These are phyloP conservation scores for Artemisia tridentata DNA, from an alignment of 129 eudicot species.

Conservation along the genomic window DNA sequence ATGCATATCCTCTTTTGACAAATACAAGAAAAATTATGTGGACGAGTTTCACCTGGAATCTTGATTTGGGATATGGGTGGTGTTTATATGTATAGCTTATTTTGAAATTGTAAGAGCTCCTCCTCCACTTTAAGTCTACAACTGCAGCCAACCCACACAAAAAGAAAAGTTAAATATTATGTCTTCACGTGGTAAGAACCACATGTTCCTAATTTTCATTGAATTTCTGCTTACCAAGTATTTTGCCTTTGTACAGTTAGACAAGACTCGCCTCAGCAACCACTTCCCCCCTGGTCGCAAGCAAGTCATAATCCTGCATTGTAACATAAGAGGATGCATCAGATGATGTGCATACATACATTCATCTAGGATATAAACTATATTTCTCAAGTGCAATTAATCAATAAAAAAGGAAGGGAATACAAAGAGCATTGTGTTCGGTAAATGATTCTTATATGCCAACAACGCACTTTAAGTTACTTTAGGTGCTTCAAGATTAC, in stretches of 20 bases:
- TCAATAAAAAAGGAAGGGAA: not conserved
- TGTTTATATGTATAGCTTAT: conserved; percentile 10
- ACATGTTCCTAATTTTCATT: not conserved
- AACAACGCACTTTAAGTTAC: not conserved
- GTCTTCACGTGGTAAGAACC: conserved; percentile 12
- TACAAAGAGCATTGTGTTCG: not conserved
- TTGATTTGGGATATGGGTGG: too few relatives aligned
- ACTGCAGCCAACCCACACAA: conserved; percentile 9
- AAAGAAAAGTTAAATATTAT: not conserved
- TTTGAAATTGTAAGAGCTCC: conserved; percentile 17
- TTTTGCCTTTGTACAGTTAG: conserved; percentile 30
- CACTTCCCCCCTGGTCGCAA: conserved; percentile 44
- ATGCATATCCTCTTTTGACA: too few relatives aligned
- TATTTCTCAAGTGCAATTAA: too few relatives aligned
- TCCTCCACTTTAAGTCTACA: not conserved
- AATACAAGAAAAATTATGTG: too few relatives aligned
- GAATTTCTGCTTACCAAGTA: conserved; percentile 23
- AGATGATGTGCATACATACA: too few relatives aligned
- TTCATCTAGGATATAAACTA: too few relatives aligned
- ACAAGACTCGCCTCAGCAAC: conserved; percentile 55
- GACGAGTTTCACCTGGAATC: conserved; percentile 15
- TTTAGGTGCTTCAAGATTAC: conserved; percentile 3
- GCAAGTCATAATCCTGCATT: conserved; percentile 60
- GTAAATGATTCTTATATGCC: conserved; percentile 8
- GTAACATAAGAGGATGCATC: too few relatives aligned